phyloP scores from a whole-genome alignment of 139 green algal genomes.

The Ettlia oleoabundans region DNA sequence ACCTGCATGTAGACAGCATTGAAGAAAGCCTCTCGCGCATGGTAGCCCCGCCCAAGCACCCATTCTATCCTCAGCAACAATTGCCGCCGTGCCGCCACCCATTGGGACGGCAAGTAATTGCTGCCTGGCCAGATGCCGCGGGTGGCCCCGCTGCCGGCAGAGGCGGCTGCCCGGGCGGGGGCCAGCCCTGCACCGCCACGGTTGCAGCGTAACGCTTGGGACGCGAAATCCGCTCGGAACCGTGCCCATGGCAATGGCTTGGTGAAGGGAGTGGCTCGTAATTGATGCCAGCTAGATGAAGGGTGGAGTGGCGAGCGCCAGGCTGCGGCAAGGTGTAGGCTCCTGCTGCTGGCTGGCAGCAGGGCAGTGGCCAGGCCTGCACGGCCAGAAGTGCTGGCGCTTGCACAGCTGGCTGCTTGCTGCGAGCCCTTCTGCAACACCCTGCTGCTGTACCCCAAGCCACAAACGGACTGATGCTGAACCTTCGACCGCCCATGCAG shows the following conservation, averaged over 20 bases:
- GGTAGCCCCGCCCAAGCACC: constrained; percentile 26
- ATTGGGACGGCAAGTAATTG: background rate
- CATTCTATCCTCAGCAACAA: constrained; percentile 1
- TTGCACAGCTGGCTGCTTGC: no score
- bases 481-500: background rate
- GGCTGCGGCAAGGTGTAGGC: background rate
- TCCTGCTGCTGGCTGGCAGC: no score
- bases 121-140: background rate
- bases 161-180: background rate
- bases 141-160: background rate
- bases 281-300: background rate
- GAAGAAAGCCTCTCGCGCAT: constrained; percentile 33
- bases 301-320: background rate
- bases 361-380: no score
- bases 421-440: background rate
- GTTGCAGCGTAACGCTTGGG: no score
- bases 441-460: background rate
- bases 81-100: background rate
- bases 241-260: background rate
- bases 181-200: background rate
- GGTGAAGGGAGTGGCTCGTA: no score
- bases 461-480: background rate
- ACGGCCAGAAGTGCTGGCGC: no score
- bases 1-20: constrained; percentile 49
- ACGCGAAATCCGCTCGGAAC: background rate